Evolutionary conservation across 2,329 filamentous ascomycete species (phyloP).

Genomic region (Fusarium aywerte): DNA sequence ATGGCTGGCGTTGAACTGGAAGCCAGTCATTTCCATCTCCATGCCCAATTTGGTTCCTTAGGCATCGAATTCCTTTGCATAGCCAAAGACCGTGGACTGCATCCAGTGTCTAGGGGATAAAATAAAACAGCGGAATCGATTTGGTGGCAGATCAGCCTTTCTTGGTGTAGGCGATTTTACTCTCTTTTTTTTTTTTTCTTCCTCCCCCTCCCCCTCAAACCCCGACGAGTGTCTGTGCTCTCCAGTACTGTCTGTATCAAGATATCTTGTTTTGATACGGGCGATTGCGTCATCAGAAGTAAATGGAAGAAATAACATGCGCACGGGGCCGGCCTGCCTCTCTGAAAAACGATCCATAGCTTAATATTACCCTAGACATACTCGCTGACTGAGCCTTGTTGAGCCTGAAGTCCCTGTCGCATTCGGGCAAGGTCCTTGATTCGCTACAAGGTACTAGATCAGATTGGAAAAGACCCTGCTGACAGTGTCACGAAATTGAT

Average conservation of each 20-base stretch:
- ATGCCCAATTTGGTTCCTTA: neutral
- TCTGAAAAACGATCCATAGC: constrained; percentile 9
- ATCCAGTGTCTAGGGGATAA: neutral
- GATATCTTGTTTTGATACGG: neutral
- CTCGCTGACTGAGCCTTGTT: neutral
- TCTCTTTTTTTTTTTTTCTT: too few relatives aligned
- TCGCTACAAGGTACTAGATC: neutral
- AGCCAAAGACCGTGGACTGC: neutral
- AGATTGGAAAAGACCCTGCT: neutral
- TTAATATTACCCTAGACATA: constrained; percentile 11
- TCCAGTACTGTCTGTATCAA: neutral
- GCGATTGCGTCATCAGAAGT: constrained; percentile 15
- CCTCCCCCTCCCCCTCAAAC: too few relatives aligned
- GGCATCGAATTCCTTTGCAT: neutral
- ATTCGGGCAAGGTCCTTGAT: neutral
- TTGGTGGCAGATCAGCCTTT: too few relatives aligned
- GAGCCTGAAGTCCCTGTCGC: constrained; percentile 4
- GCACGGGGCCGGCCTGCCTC: neutral
- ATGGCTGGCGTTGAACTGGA: neutral
- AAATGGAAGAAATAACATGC: neutral
- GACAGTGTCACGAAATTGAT: neutral
- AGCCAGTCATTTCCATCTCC: constrained; percentile 4
- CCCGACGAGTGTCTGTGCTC: neutral
- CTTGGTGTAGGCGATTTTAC: too few relatives aligned
- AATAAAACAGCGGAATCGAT: too few relatives aligned